These are phyloP conservation scores for Chalciporus pseudorubinellus DNA, from an alignment of 768 basidiomycete genomes.

Conservation along the genomic window DNA sequence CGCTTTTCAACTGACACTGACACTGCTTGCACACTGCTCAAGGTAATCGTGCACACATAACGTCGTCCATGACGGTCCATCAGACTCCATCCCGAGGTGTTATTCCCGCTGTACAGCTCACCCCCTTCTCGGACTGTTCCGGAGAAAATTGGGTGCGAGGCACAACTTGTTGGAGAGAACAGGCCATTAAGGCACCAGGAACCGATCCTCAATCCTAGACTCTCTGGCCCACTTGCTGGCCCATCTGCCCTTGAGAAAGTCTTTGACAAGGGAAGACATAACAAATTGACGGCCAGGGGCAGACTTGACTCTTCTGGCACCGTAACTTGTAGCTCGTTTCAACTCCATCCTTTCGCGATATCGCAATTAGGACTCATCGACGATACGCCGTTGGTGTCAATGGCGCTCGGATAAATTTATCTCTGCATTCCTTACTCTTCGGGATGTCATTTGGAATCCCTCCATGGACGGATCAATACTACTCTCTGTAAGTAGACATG, in stretches of 20 bases:
- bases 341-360: not conserved
- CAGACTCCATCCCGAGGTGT: not conserved
- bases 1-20: too few species aligned
- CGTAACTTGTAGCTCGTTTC: not conserved
- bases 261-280: not conserved
- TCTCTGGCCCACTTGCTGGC: too few species aligned
- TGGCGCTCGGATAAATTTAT: not conserved
- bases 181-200: not conserved
- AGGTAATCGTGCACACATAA: not conserved
- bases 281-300: not conserved
- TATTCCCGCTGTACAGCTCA: too few species aligned
- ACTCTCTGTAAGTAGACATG: not conserved
- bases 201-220: not conserved
- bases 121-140: not conserved
- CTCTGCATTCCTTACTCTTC: not conserved
- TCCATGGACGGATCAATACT: not conserved
- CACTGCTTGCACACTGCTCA: not conserved
- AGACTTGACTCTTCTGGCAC: not conserved
- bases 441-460: not conserved
- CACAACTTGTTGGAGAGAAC: not conserved
- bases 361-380: not conserved
- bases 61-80: too few species aligned
- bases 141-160: not conserved
- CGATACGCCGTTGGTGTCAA: not conserved
- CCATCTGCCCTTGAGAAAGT: not conserved